A percentile compares a stretch with the other conserved stretches of the same genome.
These are phyloP conservation scores for Metschnikowia cubensis DNA, from an alignment of 805 yeast species.

Conservation along the genomic window DNA sequence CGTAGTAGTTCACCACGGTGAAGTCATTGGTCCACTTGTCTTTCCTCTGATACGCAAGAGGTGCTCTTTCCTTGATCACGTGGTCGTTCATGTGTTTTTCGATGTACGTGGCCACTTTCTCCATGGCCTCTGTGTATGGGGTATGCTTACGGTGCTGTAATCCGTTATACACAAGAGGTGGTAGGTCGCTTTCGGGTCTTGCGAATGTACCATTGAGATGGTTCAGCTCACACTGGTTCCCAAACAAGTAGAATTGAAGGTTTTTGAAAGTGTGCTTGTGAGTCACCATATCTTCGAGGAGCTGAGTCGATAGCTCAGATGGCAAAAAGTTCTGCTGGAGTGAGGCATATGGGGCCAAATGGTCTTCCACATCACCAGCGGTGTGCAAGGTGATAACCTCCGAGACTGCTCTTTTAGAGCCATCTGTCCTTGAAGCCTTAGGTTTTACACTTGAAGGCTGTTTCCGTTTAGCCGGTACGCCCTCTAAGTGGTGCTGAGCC, in stretches of 20 bases:
- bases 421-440: background rate
- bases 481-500: conserved; percentile 10
- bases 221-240: conserved; percentile 55
- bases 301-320: conserved; percentile 39
- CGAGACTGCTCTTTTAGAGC: background rate
- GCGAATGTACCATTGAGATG: conserved; percentile 38
- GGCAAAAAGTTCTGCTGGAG: conserved; percentile 53
- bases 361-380: conserved; percentile 46
- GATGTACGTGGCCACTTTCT: conserved; percentile 36
- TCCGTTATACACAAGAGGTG: conserved; percentile 43
- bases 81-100: conserved; percentile 34
- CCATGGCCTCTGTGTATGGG: conserved; percentile 39
- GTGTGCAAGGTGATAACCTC: conserved; percentile 42
- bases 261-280: conserved; percentile 38
- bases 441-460: background rate
- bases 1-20: conserved; percentile 56
- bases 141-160: conserved; percentile 18
- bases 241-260: conserved; percentile 58
- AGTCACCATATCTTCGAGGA: conserved; percentile 41
- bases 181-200: conserved; percentile 16
- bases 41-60: conserved; percentile 35
- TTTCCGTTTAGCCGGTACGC: background rate
- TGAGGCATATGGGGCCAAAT: conserved; percentile 47
- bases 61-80: conserved; percentile 28
- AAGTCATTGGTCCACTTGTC: conserved; percentile 49